A percentile compares a stretch with the other conserved stretches of the same genome.
Conservation (phyloP, 208 protist genomes). For the Trypanosoma melophagium region DNA sequence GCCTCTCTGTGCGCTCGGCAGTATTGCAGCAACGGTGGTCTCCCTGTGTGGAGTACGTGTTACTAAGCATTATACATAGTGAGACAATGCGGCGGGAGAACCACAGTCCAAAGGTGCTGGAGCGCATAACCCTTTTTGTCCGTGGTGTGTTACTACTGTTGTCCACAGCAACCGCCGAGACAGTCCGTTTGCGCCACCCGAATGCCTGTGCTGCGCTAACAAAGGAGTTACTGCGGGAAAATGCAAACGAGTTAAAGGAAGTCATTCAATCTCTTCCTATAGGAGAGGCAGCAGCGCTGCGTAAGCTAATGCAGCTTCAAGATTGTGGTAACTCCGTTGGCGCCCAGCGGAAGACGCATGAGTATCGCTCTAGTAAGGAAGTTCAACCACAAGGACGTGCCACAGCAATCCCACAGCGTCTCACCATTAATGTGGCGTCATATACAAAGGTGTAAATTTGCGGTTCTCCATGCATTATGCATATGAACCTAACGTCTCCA, state of each 20-base stretch:
- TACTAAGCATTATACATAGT: conserved; percentile 17
- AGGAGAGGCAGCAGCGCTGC: conserved; percentile 41
- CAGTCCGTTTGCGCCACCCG: conserved; percentile 6
- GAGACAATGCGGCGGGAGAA: conserved; percentile 5
- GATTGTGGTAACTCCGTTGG: not conserved
- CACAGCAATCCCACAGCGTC: conserved; percentile 11
- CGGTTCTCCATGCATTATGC: not conserved
- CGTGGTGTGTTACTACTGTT: conserved; percentile 18
- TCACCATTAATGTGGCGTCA: conserved; percentile 15
- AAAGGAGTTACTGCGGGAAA: conserved; percentile 31
- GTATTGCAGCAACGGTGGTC: conserved; percentile 9
- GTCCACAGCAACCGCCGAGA: not conserved
- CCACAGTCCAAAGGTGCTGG: not conserved
- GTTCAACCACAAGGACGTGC: not conserved
- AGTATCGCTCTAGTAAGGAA: not conserved
- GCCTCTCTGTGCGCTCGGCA: not conserved
- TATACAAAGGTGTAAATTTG: not conserved
- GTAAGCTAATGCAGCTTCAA: conserved; percentile 61
- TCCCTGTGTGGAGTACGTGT: conserved; percentile 16
- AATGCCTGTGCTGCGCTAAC: conserved; percentile 31
- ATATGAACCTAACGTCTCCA: not conserved
- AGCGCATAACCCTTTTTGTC: conserved; percentile 23
- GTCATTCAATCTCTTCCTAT: conserved; percentile 51
- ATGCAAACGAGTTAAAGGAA: conserved; percentile 36
- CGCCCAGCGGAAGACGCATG: not conserved